Evolutionary conservation across 2,329 filamentous ascomycete species (phyloP).

Genomic region (Xylaria arbuscula): DNA sequence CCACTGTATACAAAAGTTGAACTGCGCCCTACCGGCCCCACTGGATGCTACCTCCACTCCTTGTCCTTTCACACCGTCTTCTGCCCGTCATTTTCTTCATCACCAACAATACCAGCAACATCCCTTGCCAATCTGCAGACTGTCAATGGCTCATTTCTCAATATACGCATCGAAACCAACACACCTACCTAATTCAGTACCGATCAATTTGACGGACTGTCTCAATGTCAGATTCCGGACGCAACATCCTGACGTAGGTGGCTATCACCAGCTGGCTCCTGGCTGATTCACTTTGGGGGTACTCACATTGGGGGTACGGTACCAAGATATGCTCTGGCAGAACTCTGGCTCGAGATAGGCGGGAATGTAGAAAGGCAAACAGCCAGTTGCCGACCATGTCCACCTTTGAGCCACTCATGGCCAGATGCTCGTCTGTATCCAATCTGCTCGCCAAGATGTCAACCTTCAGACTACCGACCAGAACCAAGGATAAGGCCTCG

Average conservation of each 20-base stretch:
- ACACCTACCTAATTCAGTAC: neutral
- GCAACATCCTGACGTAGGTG: neutral
- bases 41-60: neutral
- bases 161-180: too few relatives aligned
- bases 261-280: neutral
- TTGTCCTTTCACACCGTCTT: neutral
- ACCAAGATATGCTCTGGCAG: neutral
- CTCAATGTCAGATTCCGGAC: neutral
- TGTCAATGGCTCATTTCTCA: neutral
- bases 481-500: conserved; percentile 2
- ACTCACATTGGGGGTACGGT: too few relatives aligned
- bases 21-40: too few relatives aligned
- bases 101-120: conserved; percentile 12
- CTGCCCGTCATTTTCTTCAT: neutral
- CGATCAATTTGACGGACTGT: conserved; percentile 6
- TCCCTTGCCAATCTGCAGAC: neutral
- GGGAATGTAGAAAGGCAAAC: too few relatives aligned
- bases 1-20: too few relatives aligned
- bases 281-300: neutral
- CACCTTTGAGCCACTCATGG: neutral
- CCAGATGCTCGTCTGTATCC: neutral
- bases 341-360: neutral
- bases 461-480: conserved; percentile 7
- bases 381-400: neutral
- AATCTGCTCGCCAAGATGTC: conserved; percentile 4